Conservation (phyloP, 1,284 basidiomycete genomes). For the Tilletia walkeri region DNA sequence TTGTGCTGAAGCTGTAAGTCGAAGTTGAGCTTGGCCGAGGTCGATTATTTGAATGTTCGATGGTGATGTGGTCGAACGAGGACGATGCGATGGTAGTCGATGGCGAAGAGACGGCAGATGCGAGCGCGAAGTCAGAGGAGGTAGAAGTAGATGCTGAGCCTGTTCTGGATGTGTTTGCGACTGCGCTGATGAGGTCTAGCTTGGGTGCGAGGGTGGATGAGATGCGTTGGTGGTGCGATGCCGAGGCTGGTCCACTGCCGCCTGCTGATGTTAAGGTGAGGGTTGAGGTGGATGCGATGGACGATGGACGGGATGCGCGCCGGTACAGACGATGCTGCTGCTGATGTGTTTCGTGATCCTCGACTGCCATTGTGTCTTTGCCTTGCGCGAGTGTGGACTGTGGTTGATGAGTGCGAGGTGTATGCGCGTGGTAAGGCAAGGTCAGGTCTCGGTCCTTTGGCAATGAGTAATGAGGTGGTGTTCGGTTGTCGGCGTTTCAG, state of each 20-base stretch:
- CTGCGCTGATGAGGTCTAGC: conserved; percentile 1
- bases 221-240: not conserved
- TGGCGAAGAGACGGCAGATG: not conserved
- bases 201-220: not conserved
- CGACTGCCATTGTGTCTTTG: no score
- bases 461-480: no score
- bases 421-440: no score
- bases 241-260: not conserved
- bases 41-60: not conserved
- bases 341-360: not conserved
- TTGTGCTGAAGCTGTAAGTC: not conserved
- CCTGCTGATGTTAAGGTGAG: not conserved
- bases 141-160: not conserved
- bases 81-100: not conserved
- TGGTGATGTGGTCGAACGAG: not conserved
- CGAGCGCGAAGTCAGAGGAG: not conserved
- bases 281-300: not conserved
- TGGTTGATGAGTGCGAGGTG: no score
- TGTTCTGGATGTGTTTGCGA: not conserved
- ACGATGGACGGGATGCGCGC: not conserved
- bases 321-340: not conserved
- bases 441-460: no score
- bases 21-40: not conserved
- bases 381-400: no score
- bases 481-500: no score